These are phyloP conservation scores for Cladorrhinum samala DNA, from an alignment of 495 filamentous ascomycete species.

Conservation along the genomic window DNA sequence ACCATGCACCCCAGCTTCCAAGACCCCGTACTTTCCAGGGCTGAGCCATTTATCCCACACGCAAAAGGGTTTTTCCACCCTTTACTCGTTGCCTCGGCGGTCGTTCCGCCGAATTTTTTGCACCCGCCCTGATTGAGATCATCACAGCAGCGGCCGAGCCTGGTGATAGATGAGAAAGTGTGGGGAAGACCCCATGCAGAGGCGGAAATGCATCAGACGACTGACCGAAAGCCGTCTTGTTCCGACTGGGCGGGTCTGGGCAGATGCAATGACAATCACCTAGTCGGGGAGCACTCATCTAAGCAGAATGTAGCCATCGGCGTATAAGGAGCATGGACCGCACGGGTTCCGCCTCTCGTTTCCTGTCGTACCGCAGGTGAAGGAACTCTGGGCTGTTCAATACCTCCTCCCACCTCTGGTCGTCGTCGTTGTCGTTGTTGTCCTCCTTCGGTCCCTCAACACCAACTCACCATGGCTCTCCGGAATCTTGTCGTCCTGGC, in stretches of 20 bases:
- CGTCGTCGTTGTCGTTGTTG: not conserved
- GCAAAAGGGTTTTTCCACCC: conserved; percentile 9
- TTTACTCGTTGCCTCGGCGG: conserved; percentile 3
- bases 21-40: not conserved
- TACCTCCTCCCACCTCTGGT: not conserved
- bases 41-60: conserved; percentile 17
- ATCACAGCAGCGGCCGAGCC: too few species aligned
- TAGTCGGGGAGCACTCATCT: too few species aligned
- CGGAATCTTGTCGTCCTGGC: conserved; percentile 7
- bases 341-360: not conserved
- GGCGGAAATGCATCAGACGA: not conserved
- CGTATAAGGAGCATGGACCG: conserved; percentile 11
- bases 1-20: conserved; percentile 13
- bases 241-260: not conserved
- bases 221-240: not conserved
- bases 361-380: conserved; percentile 1
- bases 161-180: not conserved
- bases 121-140: conserved; percentile 6
- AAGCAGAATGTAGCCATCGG: conserved; percentile 16
- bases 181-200: not conserved
- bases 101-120: conserved; percentile 9
- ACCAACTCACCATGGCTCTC: not conserved
- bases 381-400: not conserved
- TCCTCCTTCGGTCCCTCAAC: not conserved
- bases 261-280: too few species aligned